Conservation (phyloP, 1,284 basidiomycete species). For the Agaricales sp. region DNA sequence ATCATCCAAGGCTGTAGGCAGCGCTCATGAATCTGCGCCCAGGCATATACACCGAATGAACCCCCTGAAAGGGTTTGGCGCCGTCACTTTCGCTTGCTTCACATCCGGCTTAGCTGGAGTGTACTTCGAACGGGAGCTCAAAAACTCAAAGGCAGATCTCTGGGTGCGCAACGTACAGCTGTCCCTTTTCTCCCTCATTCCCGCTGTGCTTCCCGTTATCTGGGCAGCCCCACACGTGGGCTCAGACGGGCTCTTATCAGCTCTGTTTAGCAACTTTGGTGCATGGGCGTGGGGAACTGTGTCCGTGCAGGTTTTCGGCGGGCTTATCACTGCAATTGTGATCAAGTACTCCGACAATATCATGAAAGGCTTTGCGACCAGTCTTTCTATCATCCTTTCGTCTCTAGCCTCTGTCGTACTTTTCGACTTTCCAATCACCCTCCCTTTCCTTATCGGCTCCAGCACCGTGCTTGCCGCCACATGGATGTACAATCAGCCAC, state of each 20-base stretch:
- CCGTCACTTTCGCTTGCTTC: constrained; percentile 66
- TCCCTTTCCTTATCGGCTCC: constrained; percentile 79
- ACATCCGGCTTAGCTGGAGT: constrained; percentile 77
- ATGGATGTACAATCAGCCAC: constrained; percentile 76
- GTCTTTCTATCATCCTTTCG: constrained; percentile 86
- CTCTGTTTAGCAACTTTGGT: constrained; percentile 72
- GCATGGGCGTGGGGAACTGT: constrained; percentile 94
- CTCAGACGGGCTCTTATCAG: constrained; percentile 30
- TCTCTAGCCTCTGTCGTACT: constrained; percentile 87
- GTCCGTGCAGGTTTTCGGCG: constrained; percentile 82
- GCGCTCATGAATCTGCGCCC: constrained; percentile 41
- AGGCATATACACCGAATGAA: constrained; percentile 41
- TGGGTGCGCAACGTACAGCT: constrained; percentile 78
- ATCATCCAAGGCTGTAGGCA: constrained; percentile 30
- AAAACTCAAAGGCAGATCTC: constrained; percentile 57
- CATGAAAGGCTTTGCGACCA: constrained; percentile 92
- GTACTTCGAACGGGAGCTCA: constrained; percentile 79
- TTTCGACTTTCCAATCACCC: constrained; percentile 84
- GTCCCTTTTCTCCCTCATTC: constrained; percentile 66
- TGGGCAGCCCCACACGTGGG: constrained; percentile 30
- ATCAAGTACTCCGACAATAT: constrained; percentile 90
- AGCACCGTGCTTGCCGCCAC: constrained; percentile 81
- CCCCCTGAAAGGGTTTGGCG: constrained; percentile 53
- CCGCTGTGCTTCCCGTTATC: constrained; percentile 63
- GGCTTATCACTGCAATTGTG: constrained; percentile 82